Evolutionary conservation across 1,284 basidiomycete species (phyloP).

Genomic region (Ceratobasidium sp.): DNA sequence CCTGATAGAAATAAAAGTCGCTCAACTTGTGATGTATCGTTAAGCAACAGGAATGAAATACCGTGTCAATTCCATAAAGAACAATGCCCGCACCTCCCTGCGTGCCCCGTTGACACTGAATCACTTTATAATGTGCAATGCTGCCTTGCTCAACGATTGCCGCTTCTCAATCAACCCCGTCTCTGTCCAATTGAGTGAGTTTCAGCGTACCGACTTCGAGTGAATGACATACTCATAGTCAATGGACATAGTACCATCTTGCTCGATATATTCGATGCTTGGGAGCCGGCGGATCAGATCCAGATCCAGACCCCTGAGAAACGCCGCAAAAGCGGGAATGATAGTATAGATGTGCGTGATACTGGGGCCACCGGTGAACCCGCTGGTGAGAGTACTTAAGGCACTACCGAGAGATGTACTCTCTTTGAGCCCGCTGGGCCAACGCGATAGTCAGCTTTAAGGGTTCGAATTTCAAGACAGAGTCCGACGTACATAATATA

Average conservation of each 20-base stretch:
- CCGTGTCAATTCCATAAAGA: no score
- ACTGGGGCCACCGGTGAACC: background rate
- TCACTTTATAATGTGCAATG: no score
- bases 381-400: background rate
- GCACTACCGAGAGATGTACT: no score
- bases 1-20: no score
- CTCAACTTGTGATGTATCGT: no score
- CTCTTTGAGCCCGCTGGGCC: background rate
- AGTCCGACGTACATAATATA: constrained; percentile 24
- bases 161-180: no score
- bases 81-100: no score
- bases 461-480: background rate
- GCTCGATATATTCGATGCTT: constrained; percentile 38
- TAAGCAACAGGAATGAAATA: no score
- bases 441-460: background rate
- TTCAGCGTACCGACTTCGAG: no score
- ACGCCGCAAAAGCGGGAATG: constrained; percentile 42
- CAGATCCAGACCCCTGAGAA: constrained; percentile 5
- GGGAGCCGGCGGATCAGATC: constrained; percentile 12
- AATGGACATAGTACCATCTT: background rate
- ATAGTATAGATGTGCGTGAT: constrained; percentile 30
- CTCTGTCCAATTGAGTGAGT: no score
- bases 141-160: no score
- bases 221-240: background rate
- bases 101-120: no score